phyloP scores from a whole-genome alignment of 164 flowering plant genomes.

The Amborella trichopoda region DNA sequence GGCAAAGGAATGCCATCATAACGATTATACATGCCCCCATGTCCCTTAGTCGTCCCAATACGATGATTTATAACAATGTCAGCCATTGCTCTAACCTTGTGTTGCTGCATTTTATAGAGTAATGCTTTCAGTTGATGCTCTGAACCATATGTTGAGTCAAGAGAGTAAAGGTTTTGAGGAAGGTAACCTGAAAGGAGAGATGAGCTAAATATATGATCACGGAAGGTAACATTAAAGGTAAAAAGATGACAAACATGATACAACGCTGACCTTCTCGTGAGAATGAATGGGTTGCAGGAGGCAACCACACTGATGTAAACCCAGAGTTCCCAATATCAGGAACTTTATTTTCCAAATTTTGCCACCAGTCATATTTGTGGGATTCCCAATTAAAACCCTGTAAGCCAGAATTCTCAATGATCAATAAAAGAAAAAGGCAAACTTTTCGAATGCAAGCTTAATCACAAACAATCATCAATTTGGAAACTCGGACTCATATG shows the following conservation, averaged over 20 bases:
- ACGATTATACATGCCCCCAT: constrained; percentile 83
- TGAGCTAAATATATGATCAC: constrained; percentile 1
- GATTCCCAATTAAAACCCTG: constrained; percentile 99
- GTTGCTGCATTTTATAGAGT: constrained; percentile 56
- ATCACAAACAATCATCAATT: too few relatives aligned
- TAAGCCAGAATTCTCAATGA: constrained; percentile 10
- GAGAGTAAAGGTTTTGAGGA: constrained; percentile 85
- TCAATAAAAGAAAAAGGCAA: background rate
- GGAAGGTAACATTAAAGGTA: background rate
- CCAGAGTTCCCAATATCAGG: constrained; percentile 79
- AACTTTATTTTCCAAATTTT: constrained; percentile 58
- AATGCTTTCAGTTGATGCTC: constrained; percentile 56
- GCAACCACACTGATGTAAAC: constrained; percentile 88
- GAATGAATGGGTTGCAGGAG: constrained; percentile 71
- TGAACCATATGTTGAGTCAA: constrained; percentile 74
- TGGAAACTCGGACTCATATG: too few relatives aligned
- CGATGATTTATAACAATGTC: constrained; percentile 96
- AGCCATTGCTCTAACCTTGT: constrained; percentile 83
- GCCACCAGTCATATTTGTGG: constrained; percentile 89
- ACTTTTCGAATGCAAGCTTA: background rate
- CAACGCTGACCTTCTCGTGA: constrained; percentile 59
- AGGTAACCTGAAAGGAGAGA: constrained; percentile 50
- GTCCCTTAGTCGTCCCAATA: constrained; percentile 75
- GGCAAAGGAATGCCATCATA: constrained; percentile 79
- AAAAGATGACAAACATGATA: background rate